Base-by-base conservation (phyloP, 2,329 filamentous ascomycete genomes). In the Arthrobotrys iridis region DNA sequence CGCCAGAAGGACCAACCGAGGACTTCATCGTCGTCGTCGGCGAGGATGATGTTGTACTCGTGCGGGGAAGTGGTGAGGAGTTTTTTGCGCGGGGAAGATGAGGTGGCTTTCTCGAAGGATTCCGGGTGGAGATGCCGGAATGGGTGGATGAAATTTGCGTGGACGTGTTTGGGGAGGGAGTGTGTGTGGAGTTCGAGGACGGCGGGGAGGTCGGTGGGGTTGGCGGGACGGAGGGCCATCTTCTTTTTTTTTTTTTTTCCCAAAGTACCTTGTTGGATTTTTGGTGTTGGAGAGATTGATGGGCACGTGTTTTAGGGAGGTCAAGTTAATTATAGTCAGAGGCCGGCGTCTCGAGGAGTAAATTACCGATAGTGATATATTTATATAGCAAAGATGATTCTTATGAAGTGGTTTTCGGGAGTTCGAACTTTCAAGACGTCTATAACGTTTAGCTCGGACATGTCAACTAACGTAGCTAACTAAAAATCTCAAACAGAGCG, bases 1-100 rank as follows among this genome's bases (percentile, higher is more conserved):
- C 58, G 26, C 71, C 71, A 75, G 33, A 68, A 67, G 6, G 46
- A 57, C 71, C 71, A 75, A 4, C 46, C 57, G 4, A 63, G 30
- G 2, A 46, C 52, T 33, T 26, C 48, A 1, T 37, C 58, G n/a
- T 26, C 48, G 1, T 58, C 37, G 52, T 55, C 43, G 33, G 66
- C 40, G 5, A 64, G 55, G 15, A 67, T 45, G 28, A 74, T 18
- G 35, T 68, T 75, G 41, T 63, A 63, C 10, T 35, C 30, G 11
- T 67, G 24, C 7, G 46, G 22, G 2, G 22, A 22, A 7, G 55
- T 35, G 41, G 52, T 20, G 5, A 28, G 1, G 10, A 67, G 24
- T 48, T 75, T 75, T 20, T 52, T 63, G 5, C 37, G 28, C 4
- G 63, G 26, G 7, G 20, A 24, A 6, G 13, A 20, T 18, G 41